These are phyloP conservation scores for Glycine tomentella DNA, from an alignment of 306 rosid genomes.

Conservation along the genomic window DNA sequence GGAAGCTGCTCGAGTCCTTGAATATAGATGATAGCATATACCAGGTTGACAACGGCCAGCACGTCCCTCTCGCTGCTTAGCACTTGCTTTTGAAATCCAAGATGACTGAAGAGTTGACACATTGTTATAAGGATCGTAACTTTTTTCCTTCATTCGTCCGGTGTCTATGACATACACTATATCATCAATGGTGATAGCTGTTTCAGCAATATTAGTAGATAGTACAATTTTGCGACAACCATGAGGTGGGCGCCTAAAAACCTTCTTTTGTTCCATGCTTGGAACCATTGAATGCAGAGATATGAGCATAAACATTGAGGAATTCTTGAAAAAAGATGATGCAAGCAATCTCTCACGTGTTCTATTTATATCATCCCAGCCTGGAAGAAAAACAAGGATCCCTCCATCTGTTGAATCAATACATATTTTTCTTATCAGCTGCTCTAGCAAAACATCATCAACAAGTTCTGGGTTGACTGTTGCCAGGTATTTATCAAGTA, in stretches of 20 bases:
- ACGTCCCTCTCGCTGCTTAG: constrained; percentile 95
- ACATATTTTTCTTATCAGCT: constrained; percentile 77
- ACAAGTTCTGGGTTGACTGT: constrained; percentile 67
- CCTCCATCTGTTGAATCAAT: constrained; percentile 88
- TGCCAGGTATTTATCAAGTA: constrained; percentile 69
- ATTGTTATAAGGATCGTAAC: constrained; percentile 87
- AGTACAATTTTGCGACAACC: constrained; percentile 95
- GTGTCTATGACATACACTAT: constrained; percentile 90
- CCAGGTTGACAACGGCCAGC: constrained; percentile 99
- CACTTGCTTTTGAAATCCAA: constrained; percentile 97
- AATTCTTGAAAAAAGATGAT: constrained; percentile 64
- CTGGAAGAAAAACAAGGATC: constrained; percentile 90
- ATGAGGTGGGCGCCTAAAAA: constrained; percentile 62
- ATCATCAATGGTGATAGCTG: constrained; percentile 95
- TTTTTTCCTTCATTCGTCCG: constrained; percentile 92
- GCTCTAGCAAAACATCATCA: constrained; percentile 75
- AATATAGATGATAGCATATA: constrained; percentile 88
- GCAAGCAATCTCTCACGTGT: constrained; percentile 68
- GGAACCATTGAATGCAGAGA: constrained; percentile 94
- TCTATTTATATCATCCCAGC: constrained; percentile 95
- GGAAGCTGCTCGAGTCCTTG: constrained; percentile 69
- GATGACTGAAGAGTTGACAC: constrained; percentile 92
- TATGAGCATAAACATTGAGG: constrained; percentile 59
- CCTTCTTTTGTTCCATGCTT: constrained; percentile 76
- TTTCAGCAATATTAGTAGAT: constrained; percentile 94